Evolutionary conservation across 108 stramenopile genomes (phyloP).

Genomic region (Cyclotella cryptica): DNA sequence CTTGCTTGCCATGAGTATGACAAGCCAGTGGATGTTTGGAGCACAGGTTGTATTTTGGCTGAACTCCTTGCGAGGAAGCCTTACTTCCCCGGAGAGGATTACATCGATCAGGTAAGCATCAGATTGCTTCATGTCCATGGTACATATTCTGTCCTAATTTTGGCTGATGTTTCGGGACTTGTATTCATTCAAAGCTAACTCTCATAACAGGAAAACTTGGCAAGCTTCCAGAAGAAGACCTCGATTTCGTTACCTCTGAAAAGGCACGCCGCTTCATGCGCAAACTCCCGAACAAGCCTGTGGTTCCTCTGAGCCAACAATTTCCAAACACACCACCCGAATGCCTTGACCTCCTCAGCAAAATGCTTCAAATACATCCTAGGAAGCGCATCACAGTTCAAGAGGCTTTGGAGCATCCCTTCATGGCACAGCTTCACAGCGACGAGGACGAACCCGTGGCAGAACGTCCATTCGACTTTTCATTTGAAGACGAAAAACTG

Average conservation of each 20-base stretch:
- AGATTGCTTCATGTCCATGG: background rate
- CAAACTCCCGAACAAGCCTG: constrained; percentile 80
- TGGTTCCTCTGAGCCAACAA: constrained; percentile 62
- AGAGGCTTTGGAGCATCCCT: constrained; percentile 94
- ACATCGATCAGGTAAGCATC: constrained; percentile 97
- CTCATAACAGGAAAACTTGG: constrained; percentile 91
- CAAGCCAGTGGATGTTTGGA: constrained; percentile 96
- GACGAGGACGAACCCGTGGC: constrained; percentile 87
- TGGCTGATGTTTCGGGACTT: background rate
- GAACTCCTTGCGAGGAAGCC: constrained; percentile 96
- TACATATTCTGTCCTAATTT: background rate
- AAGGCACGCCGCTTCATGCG: constrained; percentile 93
- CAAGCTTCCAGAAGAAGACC: constrained; percentile 88
- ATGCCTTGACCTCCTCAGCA: constrained; percentile 89
- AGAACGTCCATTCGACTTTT: constrained; percentile 74
- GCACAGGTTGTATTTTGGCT: constrained; percentile 99
- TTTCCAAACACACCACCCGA: constrained; percentile 82
- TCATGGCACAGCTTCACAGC: constrained; percentile 87
- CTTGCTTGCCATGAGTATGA: constrained; percentile 98
- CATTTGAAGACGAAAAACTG: constrained; percentile 87
- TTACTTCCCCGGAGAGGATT: constrained; percentile 92
- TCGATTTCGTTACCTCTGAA: constrained; percentile 94
- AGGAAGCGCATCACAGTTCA: constrained; percentile 86
- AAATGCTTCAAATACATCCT: constrained; percentile 96
- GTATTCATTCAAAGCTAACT: constrained; percentile 69